Percentiles rank a stretch among this genome's conserved stretches.
Conservation (phyloP, 768 basidiomycete species). For the Boletus sp. region DNA sequence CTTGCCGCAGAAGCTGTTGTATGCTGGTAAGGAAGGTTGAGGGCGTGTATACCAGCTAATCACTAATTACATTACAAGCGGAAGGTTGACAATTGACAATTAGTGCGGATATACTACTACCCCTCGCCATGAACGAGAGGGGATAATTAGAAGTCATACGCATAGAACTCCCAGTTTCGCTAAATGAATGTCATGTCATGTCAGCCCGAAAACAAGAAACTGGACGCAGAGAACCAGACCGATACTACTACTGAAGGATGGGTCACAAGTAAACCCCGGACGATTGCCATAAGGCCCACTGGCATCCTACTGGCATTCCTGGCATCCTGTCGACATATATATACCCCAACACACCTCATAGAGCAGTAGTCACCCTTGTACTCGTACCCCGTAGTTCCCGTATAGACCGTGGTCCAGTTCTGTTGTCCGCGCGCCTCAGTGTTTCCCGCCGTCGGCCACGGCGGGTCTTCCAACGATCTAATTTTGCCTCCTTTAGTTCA, state of each 20-base stretch:
- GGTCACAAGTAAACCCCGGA: background rate
- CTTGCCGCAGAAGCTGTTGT: background rate
- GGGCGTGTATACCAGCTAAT: conserved; percentile 24
- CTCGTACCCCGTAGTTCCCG: too few relatives aligned
- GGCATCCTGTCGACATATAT: too few relatives aligned
- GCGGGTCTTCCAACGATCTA: too few relatives aligned
- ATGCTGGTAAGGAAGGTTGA: background rate
- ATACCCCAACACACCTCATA: too few relatives aligned
- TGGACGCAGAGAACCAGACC: too few relatives aligned
- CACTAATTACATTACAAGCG: conserved; percentile 11
- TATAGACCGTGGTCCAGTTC: too few relatives aligned
- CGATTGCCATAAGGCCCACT: too few relatives aligned
- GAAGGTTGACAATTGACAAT: background rate
- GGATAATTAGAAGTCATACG: background rate
- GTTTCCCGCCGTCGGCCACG: too few relatives aligned
- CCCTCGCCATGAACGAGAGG: background rate
- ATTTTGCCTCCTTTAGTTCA: background rate
- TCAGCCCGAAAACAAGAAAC: background rate
- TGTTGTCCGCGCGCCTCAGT: too few relatives aligned
- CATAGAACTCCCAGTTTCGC: background rate
- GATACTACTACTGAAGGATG: background rate
- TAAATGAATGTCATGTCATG: background rate
- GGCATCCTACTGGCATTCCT: too few relatives aligned
- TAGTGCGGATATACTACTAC: conserved; percentile 4
- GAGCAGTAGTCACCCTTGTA: too few relatives aligned